Percentiles rank a stretch among this genome's conserved stretches.
These are phyloP conservation scores for Venturia asperata DNA, from an alignment of 2,329 filamentous ascomycete species.

Conservation along the genomic window DNA sequence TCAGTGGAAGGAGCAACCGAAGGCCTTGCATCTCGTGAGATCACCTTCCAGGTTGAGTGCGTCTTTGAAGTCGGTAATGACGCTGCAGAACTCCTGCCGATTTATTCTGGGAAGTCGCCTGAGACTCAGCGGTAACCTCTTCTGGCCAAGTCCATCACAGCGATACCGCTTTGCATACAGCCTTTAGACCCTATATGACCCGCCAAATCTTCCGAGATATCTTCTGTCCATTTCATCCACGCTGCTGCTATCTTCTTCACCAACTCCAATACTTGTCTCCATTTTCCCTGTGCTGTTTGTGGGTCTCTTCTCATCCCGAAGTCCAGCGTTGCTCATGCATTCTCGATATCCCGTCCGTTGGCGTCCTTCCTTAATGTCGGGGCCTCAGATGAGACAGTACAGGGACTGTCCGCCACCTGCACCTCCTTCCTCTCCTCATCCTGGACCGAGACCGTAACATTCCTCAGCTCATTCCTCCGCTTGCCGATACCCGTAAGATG, in stretches of 20 bases:
- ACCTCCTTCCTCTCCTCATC: not conserved
- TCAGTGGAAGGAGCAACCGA: not conserved
- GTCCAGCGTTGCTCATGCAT: not conserved
- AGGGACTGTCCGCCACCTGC: not conserved
- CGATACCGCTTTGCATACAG: not conserved
- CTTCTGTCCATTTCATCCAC: conserved; percentile 2
- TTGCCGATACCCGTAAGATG: not conserved
- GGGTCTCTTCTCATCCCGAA: not conserved
- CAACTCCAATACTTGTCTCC: not conserved
- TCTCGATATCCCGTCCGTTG: not conserved
- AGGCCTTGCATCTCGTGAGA: no score
- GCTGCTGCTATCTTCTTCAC: not conserved
- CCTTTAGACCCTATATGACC: not conserved
- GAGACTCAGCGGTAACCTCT: no score
- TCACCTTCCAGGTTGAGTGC: no score
- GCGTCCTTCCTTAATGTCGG: not conserved
- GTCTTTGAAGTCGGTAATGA: no score
- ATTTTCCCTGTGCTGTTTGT: not conserved
- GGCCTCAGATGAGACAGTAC: not conserved
- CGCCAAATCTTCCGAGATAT: conserved; percentile 2
- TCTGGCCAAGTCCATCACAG: no score
- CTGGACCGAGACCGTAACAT: not conserved
- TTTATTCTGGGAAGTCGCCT: no score
- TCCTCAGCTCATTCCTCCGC: conserved; percentile 6
- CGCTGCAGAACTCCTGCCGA: no score